phyloP scores from a whole-genome alignment of 805 yeast genomes.

The Ogataea ganodermae region DNA sequence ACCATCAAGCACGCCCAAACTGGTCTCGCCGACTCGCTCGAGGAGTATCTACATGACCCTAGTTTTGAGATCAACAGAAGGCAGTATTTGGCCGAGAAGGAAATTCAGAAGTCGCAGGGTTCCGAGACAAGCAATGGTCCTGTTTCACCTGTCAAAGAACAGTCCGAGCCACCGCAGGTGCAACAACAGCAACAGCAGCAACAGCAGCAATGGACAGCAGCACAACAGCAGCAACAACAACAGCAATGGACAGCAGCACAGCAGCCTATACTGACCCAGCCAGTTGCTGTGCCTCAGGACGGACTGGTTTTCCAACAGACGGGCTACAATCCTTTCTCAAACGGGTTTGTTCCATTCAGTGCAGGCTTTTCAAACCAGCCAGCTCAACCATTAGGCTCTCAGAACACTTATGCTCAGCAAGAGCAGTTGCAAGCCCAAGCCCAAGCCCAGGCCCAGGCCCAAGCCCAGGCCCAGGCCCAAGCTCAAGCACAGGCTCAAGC shows the following conservation, averaged over 20 bases:
- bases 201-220: slow-evolving; percentile 17
- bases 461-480: background rate
- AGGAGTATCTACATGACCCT: slow-evolving; percentile 86
- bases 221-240: slow-evolving; percentile 9
- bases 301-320: slow-evolving; percentile 30
- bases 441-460: background rate
- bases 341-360: slow-evolving; percentile 13
- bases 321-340: slow-evolving; percentile 31
- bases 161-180: slow-evolving; percentile 19
- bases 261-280: slow-evolving; percentile 10
- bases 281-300: slow-evolving; percentile 11
- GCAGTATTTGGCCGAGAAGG: slow-evolving; percentile 73
- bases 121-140: background rate
- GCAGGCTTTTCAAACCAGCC: slow-evolving; percentile 11
- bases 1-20: slow-evolving; percentile 97
- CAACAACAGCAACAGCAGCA: slow-evolving; percentile 1
- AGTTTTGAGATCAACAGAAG: slow-evolving; percentile 77
- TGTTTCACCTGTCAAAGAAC: slow-evolving; percentile 10
- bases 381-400: slow-evolving; percentile 1
- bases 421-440: slow-evolving; percentile 8
- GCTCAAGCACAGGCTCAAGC: background rate
- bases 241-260: slow-evolving; percentile 10
- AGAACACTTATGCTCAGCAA: slow-evolving; percentile 7
- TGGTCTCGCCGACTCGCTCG: slow-evolving; percentile 80
- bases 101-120: slow-evolving; percentile 32